phyloP scores from a whole-genome alignment of 192 early-diverging fungal species.

The Podila verticillata region DNA sequence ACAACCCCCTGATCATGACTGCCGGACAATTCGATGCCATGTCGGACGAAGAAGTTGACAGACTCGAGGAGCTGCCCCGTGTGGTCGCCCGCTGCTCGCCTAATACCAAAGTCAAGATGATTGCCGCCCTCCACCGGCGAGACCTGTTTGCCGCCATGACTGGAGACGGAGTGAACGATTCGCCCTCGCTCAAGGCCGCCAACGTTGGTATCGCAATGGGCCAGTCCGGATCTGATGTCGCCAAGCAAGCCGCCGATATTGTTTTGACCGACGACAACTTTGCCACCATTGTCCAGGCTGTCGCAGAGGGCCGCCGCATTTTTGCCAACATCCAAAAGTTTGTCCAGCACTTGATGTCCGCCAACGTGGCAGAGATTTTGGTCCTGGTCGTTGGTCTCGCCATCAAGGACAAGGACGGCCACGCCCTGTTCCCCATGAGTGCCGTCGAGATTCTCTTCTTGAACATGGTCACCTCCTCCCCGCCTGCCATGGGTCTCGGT shows the following conservation, averaged over 20 bases:
- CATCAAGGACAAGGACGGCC: conserved; percentile 64
- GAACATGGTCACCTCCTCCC: conserved; percentile 82
- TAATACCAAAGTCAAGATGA: conserved; percentile 97
- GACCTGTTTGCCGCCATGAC: conserved; percentile 83
- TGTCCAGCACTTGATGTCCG: conserved; percentile 72
- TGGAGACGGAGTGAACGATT: conserved; percentile 85
- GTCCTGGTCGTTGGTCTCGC: conserved; percentile 76
- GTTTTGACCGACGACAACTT: conserved; percentile 85
- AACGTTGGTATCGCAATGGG: conserved; percentile 90
- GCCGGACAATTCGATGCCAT: conserved; percentile 86
- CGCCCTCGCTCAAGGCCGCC: conserved; percentile 75
- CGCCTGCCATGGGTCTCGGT: conserved; percentile 81
- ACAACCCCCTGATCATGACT: conserved; percentile 74
- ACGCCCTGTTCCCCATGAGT: conserved; percentile 76
- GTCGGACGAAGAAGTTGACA: conserved; percentile 81
- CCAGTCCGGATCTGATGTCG: conserved; percentile 89
- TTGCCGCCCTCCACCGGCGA: conserved; percentile 84
- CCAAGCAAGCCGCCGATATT: conserved; percentile 92
- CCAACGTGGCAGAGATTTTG: conserved; percentile 79
- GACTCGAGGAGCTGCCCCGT: conserved; percentile 81
- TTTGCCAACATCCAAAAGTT: conserved; percentile 83
- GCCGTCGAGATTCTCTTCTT: conserved; percentile 82
- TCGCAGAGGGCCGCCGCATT: conserved; percentile 81
- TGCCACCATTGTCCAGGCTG: conserved; percentile 81
- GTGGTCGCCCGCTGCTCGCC: conserved; percentile 94